A percentile compares a stretch with the other conserved stretches of the same genome.
These are phyloP conservation scores for Berberis vulgaris DNA, from an alignment of 164 flowering plant genomes.

Conservation along the genomic window DNA sequence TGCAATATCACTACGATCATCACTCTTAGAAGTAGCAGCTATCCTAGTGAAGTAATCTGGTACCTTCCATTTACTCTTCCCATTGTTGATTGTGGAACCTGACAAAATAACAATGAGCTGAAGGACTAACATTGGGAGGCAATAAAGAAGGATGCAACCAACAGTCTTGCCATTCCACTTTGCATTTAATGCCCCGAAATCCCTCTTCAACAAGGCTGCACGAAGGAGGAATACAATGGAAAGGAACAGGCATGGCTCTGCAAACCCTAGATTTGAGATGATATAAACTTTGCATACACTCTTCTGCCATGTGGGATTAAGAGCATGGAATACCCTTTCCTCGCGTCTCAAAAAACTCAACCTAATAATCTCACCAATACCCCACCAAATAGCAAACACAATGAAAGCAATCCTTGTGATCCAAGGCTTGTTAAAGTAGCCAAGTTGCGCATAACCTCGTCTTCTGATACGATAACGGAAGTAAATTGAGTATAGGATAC, in stretches of 20 bases:
- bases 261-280: constrained; percentile 83
- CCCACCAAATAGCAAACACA: constrained; percentile 77
- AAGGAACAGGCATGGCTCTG: constrained; percentile 91
- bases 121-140: constrained; percentile 63
- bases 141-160: constrained; percentile 48
- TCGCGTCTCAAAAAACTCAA: constrained; percentile 48
- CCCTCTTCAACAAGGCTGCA: constrained; percentile 64
- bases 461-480: constrained; percentile 55
- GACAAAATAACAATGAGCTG: constrained; percentile 59
- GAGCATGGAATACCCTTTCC: constrained; percentile 36
- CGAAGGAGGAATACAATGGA: constrained; percentile 72
- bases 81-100: constrained; percentile 44
- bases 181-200: constrained; percentile 46
- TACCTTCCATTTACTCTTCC: constrained; percentile 21
- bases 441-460: constrained; percentile 40
- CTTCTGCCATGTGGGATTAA: constrained; percentile 67
- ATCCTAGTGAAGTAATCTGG: constrained; percentile 58
- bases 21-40: constrained; percentile 7
- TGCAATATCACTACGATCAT: constrained; percentile 22
- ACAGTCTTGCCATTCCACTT: constrained; percentile 75
- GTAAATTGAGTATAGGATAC: constrained; percentile 63
- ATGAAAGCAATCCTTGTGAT: constrained; percentile 58
- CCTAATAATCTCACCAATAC: constrained; percentile 68
- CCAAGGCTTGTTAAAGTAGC: constrained; percentile 92
- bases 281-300: constrained; percentile 76